These are phyloP conservation scores for Blumeria hordei DNA, from an alignment of 2,329 filamentous ascomycete genomes.

Conservation along the genomic window DNA sequence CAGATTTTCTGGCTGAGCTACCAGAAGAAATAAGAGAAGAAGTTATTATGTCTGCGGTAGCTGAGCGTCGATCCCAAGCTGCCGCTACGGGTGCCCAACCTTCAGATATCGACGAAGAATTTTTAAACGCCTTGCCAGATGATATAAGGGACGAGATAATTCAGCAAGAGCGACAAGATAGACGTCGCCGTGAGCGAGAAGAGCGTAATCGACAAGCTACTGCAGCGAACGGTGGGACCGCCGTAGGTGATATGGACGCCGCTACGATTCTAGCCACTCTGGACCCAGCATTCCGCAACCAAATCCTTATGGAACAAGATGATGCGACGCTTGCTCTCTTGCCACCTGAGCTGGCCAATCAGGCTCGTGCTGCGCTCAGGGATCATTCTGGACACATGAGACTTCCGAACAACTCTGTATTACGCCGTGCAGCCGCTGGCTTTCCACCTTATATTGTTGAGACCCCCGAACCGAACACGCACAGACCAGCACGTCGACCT, in stretches of 20 bases:
- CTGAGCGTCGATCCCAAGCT: conserved; percentile 57
- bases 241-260: conserved; percentile 56
- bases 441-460: conserved; percentile 14
- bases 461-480: conserved; percentile 7
- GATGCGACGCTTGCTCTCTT: conserved; percentile 67
- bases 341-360: conserved; percentile 63
- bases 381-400: conserved; percentile 14
- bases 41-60: conserved; percentile 77
- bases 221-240: conserved; percentile 21
- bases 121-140: conserved; percentile 73
- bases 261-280: conserved; percentile 83
- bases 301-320: conserved; percentile 77
- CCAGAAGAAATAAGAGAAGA: conserved; percentile 92
- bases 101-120: conserved; percentile 74
- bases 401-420: conserved; percentile 7
- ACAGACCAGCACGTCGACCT: conserved; percentile 48
- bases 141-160: conserved; percentile 80
- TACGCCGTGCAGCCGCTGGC: conserved; percentile 26
- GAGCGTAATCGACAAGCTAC: conserved; percentile 46
- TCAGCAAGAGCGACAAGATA: conserved; percentile 71
- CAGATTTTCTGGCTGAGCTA: conserved; percentile 87
- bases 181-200: conserved; percentile 68
- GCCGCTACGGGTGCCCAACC: conserved; percentile 46
- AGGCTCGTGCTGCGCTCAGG: conserved; percentile 48
- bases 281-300: conserved; percentile 59